Base-by-base conservation (phyloP, 2,329 filamentous ascomycete genomes). In the Ophiostoma ulmi region DNA sequence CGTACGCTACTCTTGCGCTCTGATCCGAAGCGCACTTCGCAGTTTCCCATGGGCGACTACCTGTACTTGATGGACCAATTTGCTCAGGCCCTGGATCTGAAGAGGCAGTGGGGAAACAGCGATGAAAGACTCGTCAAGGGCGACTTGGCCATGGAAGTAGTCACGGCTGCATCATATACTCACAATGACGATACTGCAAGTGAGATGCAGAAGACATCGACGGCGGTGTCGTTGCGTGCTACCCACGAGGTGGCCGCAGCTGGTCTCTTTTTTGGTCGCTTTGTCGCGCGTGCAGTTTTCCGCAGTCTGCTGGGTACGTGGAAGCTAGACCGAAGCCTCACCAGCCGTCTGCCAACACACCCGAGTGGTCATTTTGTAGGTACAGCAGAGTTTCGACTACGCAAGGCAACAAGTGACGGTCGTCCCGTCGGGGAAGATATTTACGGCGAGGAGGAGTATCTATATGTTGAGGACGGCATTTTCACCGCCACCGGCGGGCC, bases 1-100 rank as follows among this genome's bases (percentile, higher is more conserved):
- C 79, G 81, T 31, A 84, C 85, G 0, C 76, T 87, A 0, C 75
- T 78, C 2, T 81, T 91, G 41, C 84, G 89, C 14, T 75, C 76
- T 31, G 84, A 85, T 74, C 83, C 79, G 0, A 41, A 35, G 11
- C 84, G 81, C 6, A 79, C 80, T 74, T 90, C 78, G 72, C 92
- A 95, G 75, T 95, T 93, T 75, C 92, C 91, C 52, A 94, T 94
- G 89, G 89, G 89, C 11, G 92, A 96, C 78, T 94, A 94, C 77
- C 79, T 88, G 8, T 94, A 88, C 72, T 79, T 94, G 14, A 89
- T 94, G 83, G 88, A 93, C 74, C 86, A 90, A 14, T 88, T 94
- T 72, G 83, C 88, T 14, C 78, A 83, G 1, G 85, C 87, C 0
- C 80, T 92, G 2, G 83, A 80, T 0, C 81, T 93, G 10, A 78